Evolutionary conservation across 257 asterid species (phyloP).

Genomic region (Echites panduratus): DNA sequence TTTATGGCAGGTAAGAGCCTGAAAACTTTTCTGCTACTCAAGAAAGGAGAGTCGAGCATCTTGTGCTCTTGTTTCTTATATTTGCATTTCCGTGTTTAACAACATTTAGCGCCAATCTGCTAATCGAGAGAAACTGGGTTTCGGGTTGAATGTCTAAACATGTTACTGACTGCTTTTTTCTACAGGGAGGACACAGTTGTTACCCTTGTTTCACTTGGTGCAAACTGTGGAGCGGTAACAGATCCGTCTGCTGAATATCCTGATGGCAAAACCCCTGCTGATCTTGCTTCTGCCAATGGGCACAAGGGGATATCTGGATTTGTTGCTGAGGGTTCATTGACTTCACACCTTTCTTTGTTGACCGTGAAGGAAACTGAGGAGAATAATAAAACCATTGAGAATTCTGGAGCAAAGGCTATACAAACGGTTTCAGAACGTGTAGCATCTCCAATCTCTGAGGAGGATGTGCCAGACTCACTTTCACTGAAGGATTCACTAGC

Average conservation of each 20-base stretch:
- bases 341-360: conserved; percentile 60
- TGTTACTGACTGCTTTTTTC: conserved; percentile 10
- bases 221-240: conserved; percentile 73
- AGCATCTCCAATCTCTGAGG: conserved; percentile 61
- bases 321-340: conserved; percentile 77
- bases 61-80: background rate
- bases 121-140: background rate
- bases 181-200: conserved; percentile 87
- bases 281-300: conserved; percentile 79
- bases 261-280: conserved; percentile 75
- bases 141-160: background rate
- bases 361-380: conserved; percentile 47
- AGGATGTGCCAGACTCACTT: conserved; percentile 63
- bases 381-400: conserved; percentile 33
- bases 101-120: background rate
- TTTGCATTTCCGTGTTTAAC: conserved; percentile 5
- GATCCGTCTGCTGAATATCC: conserved; percentile 79
- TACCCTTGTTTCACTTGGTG: conserved; percentile 77
- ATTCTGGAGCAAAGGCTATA: conserved; percentile 36
- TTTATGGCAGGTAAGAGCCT: conserved; percentile 67
- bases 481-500: conserved; percentile 86
- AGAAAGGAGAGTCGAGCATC: background rate
- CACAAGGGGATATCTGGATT: conserved; percentile 96
- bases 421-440: conserved; percentile 66
- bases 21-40: conserved; percentile 2